Base-by-base conservation (phyloP, 202 grass and related monocot species). In the Elaeis oleifera region DNA sequence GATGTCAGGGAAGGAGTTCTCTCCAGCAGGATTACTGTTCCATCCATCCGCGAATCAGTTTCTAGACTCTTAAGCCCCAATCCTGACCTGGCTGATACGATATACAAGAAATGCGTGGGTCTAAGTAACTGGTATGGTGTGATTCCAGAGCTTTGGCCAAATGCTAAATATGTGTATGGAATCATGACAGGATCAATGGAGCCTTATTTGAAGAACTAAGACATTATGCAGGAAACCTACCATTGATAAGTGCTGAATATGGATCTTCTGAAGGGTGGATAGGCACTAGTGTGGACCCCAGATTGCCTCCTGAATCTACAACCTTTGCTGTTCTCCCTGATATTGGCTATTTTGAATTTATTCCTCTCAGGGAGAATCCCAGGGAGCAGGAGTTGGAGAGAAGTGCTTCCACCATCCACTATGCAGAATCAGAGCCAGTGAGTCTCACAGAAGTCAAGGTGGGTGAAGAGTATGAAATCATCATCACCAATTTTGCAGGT, bases 121-220 rank as follows among this genome's bases (percentile, higher is more conserved):
- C 82, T 91, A 53, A 99, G 88, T 62, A 99, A 94, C 26, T 99
- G 95, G 95, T 94, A 99, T 17, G 88, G 88, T 3, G 81, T 99
- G 53, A 89, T 99, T 64, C 95, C 95, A 2, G 85, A 79, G n/a
- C 82, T 99, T 19, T 99, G 84, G 85, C 95, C 88, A 11, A 94
- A 99, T 58, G 85, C 95, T 6, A 89, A 87, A 70, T 99, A 99
- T 31, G 73, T 87, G 2, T 86, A 74, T 58, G 95, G 95, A 15
- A 99, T 99, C 52, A 94, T 99, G 95, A 99, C 88, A 16, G 95
- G 95, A 59, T 99, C 95, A 11, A 99, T 99, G 95, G 95, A 99
- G 69, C 95, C 95, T 11, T 39, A 39, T 11, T 39, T 39, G 36
- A 39, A 39, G 36, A 39, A 24, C 48, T 99, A 48, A 78, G 95